Base-by-base conservation (phyloP, 2,329 filamentous ascomycete species). In the Trichoderma lentiforme region DNA sequence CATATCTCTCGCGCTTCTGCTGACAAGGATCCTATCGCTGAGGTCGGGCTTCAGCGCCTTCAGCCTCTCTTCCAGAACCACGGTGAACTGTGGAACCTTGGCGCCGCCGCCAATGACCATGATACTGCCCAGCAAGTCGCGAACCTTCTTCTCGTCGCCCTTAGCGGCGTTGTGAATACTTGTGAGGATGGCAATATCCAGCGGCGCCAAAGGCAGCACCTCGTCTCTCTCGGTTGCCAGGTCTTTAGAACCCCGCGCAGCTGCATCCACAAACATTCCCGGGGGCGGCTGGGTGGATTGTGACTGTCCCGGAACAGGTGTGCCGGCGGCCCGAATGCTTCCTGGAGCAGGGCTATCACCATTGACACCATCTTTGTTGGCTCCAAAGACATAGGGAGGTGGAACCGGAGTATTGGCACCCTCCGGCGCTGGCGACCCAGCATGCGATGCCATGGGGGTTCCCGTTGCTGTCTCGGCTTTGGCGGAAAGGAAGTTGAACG, bases 61-160 rank as follows among this genome's bases (percentile, higher is more conserved):
- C 65, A 98, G 86, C 76, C 90, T 89, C 78, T 95, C 92, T 82
- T 99, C 96, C 2, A 99, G 86, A 74, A 93, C 93, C 3, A 91
- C 87, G 26, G 93, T 91, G 77, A 99, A 92, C 6, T 93, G 89
- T 1, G 92, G 90, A 0, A 92, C 90, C 84, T 96, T 93, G 74
- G 92, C 90, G 3, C 93, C 94, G 34, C 95, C 94, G 62, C 94
- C 94, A 68, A 97, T 90, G 1, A 97, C 89, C 92, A 97, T 96
- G 83, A 97, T 95, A 61, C 92, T 92, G 47, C 93, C 93, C 36
- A 97, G 87, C 78, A 97, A 92, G 79, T 99, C 96, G 68, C 93
- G 92, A 74, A 95, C 90, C 82, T 97, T 97, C 84, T 96, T 95
- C 75, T 98, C 94, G 79, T 98, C 95, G 71, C 92, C 92, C 74